Base-by-base conservation (phyloP, 179 eudicot species). In the Silene coronaria region DNA sequence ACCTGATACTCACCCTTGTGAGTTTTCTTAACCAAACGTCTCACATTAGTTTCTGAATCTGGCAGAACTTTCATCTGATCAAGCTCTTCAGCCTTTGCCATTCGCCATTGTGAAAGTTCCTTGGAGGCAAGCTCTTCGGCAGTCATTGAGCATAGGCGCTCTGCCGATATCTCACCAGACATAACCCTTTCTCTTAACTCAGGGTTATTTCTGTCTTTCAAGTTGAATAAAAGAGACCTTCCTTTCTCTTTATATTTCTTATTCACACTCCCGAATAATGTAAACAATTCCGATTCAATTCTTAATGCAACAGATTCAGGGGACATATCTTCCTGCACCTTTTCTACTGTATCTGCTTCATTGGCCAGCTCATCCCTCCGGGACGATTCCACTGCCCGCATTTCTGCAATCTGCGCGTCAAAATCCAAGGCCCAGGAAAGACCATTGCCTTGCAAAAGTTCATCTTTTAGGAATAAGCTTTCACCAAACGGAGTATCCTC, bases 1-100 rank as follows among this genome's bases (percentile, higher is more conserved):
- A 70, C 74, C 51, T 70, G 74, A 70, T 70, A 70, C 60, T 70
- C 74, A 70, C 74, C 74, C 59, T 70, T 70, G 62, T 70, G 74
- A 70, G 74, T 70, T 70, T 70, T 70, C 61, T 70, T 70, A 14
- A 70, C 74, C 60, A 70, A 70, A 17, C 74, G 74, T 53, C 74
- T 70, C 8, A 70, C 62, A 8, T 70, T 17, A 26, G 17, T 59
- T 70, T 70, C 74, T 12, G 72, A 42, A 23, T 69, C 58, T 4
- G 62, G 74, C 42, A 70, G 42, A 53, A 70, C 74, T 53, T 70
- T 70, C 74, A 70, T 70, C 12, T 70, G 60, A 70, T 48, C 74
- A 51, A 70, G 61, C 61, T 70, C 74, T 53, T 70, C 74, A 16
- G 60, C 74, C 27, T 70, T 70, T 14, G 74, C 74, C 74, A 70